These are phyloP conservation scores for Potentilla sterilis DNA, from an alignment of 306 rosid genomes.

Conservation along the genomic window DNA sequence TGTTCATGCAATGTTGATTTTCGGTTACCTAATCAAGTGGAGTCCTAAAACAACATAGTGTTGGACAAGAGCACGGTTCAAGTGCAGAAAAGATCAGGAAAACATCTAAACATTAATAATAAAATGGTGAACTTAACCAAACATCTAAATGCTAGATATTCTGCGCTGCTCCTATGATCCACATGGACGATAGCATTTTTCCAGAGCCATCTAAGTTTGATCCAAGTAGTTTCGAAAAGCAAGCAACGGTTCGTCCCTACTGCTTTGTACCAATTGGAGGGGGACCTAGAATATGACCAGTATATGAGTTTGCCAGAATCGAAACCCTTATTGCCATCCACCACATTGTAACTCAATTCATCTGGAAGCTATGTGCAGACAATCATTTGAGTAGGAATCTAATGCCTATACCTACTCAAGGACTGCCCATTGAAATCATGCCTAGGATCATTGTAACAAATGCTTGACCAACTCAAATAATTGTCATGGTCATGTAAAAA, in stretches of 20 bases:
- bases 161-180: conserved; percentile 68
- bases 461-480: too few species aligned
- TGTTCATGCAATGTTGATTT: background rate
- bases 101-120: too few species aligned
- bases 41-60: background rate
- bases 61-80: background rate
- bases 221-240: conserved; percentile 66
- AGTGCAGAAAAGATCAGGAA: background rate
- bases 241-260: conserved; percentile 43
- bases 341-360: conserved; percentile 59
- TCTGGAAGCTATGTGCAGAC: conserved; percentile 63
- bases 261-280: conserved; percentile 65
- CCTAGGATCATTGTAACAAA: conserved; percentile 27
- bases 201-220: conserved; percentile 64
- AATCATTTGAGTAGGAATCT: conserved; percentile 58
- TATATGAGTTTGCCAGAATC: conserved; percentile 62
- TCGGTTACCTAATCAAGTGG: background rate
- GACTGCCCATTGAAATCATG: conserved; percentile 47
- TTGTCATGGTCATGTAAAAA: too few species aligned
- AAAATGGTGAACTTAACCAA: too few species aligned
- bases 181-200: conserved; percentile 55
- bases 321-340: conserved; percentile 64
- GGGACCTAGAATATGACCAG: conserved; percentile 71
- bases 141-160: conserved; percentile 43
- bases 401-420: conserved; percentile 52